phyloP scores from a whole-genome alignment of 768 basidiomycete species.

The Dacryopinax primogenitus region DNA sequence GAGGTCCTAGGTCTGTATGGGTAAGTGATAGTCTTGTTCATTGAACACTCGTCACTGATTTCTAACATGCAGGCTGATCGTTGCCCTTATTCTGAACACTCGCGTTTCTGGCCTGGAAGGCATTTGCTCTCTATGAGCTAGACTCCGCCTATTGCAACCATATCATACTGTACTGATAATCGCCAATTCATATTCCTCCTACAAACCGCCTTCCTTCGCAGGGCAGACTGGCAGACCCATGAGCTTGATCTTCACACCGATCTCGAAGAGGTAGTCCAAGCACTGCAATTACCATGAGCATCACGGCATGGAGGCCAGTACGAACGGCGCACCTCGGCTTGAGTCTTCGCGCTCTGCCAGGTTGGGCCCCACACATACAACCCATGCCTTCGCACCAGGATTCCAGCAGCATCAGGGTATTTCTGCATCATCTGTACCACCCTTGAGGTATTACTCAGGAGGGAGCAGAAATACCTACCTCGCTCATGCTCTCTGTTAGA shows the following conservation, averaged over 20 bases:
- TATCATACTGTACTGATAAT: slow-evolving; percentile 7
- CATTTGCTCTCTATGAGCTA: not conserved
- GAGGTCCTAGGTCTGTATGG: slow-evolving; percentile 86
- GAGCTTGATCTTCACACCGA: slow-evolving; percentile 68
- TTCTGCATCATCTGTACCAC: slow-evolving; percentile 48
- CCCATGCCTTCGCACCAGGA: slow-evolving; percentile 67
- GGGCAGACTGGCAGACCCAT: slow-evolving; percentile 25
- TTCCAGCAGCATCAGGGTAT: slow-evolving; percentile 63
- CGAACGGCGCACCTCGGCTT: slow-evolving; percentile 47
- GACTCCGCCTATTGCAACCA: not conserved
- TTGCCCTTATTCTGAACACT: slow-evolving; percentile 80
- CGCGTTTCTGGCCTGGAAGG: slow-evolving; percentile 39
- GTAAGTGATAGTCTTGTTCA: slow-evolving; percentile 29
- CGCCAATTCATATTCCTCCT: not conserved
- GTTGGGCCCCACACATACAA: slow-evolving; percentile 77
- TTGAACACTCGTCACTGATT: slow-evolving; percentile 13
- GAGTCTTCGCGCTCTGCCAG: slow-evolving; percentile 84
- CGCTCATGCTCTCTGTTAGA: slow-evolving; percentile 75
- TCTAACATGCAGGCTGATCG: slow-evolving; percentile 12
- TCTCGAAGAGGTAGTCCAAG: slow-evolving; percentile 82
- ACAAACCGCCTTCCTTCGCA: not conserved
- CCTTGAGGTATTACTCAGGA: not conserved
- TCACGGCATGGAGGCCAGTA: slow-evolving; percentile 6
- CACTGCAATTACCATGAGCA: slow-evolving; percentile 37
- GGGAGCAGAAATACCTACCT: slow-evolving; percentile 23